Evolutionary conservation across 2,329 filamentous ascomycete species (phyloP).

Genomic region (Pseudogymnoascus sp.): DNA sequence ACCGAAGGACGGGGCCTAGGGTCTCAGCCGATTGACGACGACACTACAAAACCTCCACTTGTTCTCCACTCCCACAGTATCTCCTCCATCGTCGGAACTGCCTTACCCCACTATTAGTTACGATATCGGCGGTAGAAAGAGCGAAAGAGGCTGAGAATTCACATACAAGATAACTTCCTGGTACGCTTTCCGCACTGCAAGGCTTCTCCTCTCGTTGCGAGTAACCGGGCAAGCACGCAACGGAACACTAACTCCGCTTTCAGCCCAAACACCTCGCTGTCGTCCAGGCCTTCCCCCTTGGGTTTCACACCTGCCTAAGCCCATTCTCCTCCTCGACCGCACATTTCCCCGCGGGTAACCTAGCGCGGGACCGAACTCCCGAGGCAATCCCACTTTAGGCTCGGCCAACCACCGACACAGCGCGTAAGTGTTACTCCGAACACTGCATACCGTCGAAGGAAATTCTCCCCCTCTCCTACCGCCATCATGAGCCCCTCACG

Average conservation of each 20-base stretch:
- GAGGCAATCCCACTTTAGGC: neutral
- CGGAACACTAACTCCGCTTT: neutral
- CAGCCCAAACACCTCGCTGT: neutral
- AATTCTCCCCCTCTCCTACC: constrained; percentile 9
- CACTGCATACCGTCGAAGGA: neutral
- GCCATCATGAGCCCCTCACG: constrained; percentile 12
- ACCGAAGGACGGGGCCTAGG: neutral
- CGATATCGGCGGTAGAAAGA: neutral
- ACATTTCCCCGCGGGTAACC: constrained; percentile 2
- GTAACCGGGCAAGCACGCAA: neutral
- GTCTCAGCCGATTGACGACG: constrained; percentile 1
- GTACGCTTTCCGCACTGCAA: neutral
- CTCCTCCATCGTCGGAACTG: neutral
- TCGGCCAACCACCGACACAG: constrained; percentile 2
- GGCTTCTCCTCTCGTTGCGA: neutral
- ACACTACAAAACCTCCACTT: constrained; percentile 6
- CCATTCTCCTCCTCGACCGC: neutral
- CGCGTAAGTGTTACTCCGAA: constrained; percentile 4
- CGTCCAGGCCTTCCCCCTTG: neutral
- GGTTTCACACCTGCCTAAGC: neutral
- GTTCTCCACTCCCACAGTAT: neutral
- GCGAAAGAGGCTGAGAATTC: neutral
- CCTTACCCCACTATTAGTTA: constrained; percentile 8
- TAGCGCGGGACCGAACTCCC: constrained; percentile 2
- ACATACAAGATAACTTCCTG: neutral